Evolutionary conservation across 2,329 filamentous ascomycete species (phyloP).

Genomic region (Helminthosporium solani): DNA sequence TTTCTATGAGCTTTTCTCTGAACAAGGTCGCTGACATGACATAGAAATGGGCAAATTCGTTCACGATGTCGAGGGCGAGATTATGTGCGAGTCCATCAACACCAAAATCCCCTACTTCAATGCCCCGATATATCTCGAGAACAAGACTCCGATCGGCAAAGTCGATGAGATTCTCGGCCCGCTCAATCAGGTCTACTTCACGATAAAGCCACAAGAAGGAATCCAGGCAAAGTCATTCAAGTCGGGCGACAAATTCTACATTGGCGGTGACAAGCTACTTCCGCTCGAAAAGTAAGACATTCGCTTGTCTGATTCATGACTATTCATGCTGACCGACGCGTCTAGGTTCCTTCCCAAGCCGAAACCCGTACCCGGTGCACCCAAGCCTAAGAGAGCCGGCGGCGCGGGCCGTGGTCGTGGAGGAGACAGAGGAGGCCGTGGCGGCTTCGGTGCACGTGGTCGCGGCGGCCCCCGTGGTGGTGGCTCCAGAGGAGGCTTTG

Average conservation of each 20-base stretch:
- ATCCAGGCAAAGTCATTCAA: constrained; percentile 96
- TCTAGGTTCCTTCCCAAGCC: constrained; percentile 85
- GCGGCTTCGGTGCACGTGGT: constrained; percentile 53
- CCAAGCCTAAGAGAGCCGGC: constrained; percentile 69
- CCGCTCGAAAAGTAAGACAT: constrained; percentile 75
- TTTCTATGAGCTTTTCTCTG: background rate
- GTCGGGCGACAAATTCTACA: constrained; percentile 95
- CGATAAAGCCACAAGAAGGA: constrained; percentile 93
- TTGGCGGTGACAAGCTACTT: constrained; percentile 89
- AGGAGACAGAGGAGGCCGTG: constrained; percentile 53
- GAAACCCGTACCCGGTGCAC: constrained; percentile 68
- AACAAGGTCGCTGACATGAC: constrained; percentile 18
- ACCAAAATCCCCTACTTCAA: constrained; percentile 98
- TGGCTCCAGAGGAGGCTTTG: constrained; percentile 39
- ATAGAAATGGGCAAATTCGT: constrained; percentile 91
- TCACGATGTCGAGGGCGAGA: constrained; percentile 94
- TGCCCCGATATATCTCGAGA: constrained; percentile 97
- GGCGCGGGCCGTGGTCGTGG: constrained; percentile 61
- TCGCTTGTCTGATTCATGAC: background rate
- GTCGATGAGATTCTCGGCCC: constrained; percentile 97
- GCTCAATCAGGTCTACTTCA: constrained; percentile 98
- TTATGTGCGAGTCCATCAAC: constrained; percentile 95
- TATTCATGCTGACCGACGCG: constrained; percentile 21
- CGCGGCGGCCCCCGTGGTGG: constrained; percentile 57
- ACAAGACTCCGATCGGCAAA: constrained; percentile 95